Evolutionary conservation across 2,329 filamentous ascomycete species (phyloP).

Genomic region (Talaromyces piceae): DNA sequence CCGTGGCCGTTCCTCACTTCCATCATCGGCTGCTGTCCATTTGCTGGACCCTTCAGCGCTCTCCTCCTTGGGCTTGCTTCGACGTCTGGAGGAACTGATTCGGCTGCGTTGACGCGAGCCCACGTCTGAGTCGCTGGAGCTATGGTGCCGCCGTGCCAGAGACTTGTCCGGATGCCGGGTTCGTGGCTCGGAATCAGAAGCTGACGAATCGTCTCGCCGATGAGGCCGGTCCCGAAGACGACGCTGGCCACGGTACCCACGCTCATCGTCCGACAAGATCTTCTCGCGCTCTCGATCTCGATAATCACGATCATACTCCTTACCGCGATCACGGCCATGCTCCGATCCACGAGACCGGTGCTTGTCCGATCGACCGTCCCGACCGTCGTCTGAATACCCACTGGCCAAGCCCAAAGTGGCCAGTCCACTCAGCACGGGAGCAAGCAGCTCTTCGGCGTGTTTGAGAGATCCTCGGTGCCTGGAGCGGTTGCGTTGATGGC

Average conservation of each 20-base stretch:
- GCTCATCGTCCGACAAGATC: constrained; percentile 14
- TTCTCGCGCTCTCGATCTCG: constrained; percentile 12
- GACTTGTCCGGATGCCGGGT: constrained; percentile 24
- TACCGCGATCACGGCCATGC: constrained; percentile 12
- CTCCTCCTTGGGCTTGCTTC: constrained; percentile 12
- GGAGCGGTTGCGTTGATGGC: constrained; percentile 19
- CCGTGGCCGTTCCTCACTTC: constrained; percentile 16
- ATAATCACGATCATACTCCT: constrained; percentile 1
- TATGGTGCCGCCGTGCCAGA: constrained; percentile 15
- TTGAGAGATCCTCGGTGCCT: constrained; percentile 13
- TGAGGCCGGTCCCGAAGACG: constrained; percentile 18
- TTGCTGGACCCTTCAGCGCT: constrained; percentile 12
- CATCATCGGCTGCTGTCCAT: constrained; percentile 15
- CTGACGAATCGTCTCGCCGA: constrained; percentile 12
- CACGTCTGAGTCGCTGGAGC: constrained; percentile 21
- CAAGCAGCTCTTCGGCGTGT: constrained; percentile 12
- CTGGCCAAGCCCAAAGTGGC: constrained; percentile 30
- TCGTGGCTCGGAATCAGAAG: constrained; percentile 28
- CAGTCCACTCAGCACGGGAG: constrained; percentile 21
- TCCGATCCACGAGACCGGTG: constrained; percentile 19
- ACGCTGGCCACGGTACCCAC: constrained; percentile 12
- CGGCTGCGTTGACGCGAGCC: constrained; percentile 14
- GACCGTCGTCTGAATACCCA: constrained; percentile 26
- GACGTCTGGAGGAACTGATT: constrained; percentile 8
- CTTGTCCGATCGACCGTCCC: constrained; percentile 21